Base-by-base conservation (phyloP, 805 yeast species). In the Starmera amethionina region DNA sequence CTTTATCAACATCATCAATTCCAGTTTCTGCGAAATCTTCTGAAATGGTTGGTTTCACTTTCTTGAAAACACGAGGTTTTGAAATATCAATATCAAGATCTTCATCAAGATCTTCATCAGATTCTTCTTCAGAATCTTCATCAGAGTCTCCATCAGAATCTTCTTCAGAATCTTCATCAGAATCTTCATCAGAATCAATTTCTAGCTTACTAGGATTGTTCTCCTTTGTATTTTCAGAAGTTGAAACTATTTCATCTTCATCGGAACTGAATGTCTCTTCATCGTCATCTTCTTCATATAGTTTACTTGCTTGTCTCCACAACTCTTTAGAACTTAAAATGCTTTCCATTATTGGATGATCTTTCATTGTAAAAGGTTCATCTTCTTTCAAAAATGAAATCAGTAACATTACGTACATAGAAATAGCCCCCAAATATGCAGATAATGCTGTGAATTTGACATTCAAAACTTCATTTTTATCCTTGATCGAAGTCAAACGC, bases 321-420 rank as follows among this genome's bases (percentile, higher is more conserved):
- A 85, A 71, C 54, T 90, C 96, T 48, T 94, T 73, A 3, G 93
- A 71, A 40, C 82, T 78, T 40, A 90, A 64, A 30, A 90, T 79
- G 27, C 82, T 74, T 53, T 85, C 88, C 96, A 93, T 90, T 2
- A 90, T 81, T 3, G 90, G 83, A 48, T 83, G 90, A 41, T 86
- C 94, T 51, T 86, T 87, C 82, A 89, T 78, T 10, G 74, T 63
- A 45, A 78, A 73, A 4, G 70, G 65, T 39, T 77, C 82, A 25
- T 75, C 79, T 18, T 65, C 65, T 35, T 65, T 61, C 32, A 80
- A 54, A 35, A 75, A 71, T 32, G 77, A 77, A 14, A 75, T 61
- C 46, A 90, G 75, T 13, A 93, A 56, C 4, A 95, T 82, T 51
- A 90, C 76, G 58, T 88, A 90, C 6, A 88, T 73, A 5, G 82